These are phyloP conservation scores for Xylaria sp. DNA, from an alignment of 2,329 filamentous ascomycete genomes.

Conservation along the genomic window DNA sequence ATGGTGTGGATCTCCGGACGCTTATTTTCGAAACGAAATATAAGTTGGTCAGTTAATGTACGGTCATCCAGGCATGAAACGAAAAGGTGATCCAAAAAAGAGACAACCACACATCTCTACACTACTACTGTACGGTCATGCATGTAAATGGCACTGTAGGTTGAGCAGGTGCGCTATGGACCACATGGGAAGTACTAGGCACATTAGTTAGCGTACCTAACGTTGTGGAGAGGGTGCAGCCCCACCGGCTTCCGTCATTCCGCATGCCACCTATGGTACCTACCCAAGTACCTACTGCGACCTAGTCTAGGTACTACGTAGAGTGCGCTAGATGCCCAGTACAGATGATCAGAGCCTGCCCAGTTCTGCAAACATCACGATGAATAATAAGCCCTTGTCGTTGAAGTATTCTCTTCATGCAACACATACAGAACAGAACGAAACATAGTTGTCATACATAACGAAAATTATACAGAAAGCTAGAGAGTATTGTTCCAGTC, in stretches of 20 bases:
- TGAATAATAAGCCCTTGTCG: too few species aligned
- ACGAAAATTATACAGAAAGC: not conserved
- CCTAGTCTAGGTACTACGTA: too few species aligned
- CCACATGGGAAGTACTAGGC: not conserved
- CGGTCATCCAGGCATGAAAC: not conserved
- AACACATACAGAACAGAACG: not conserved
- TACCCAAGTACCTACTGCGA: too few species aligned
- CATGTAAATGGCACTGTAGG: too few species aligned
- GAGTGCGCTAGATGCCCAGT: too few species aligned
- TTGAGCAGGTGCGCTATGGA: too few species aligned
- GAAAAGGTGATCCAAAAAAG: not conserved
- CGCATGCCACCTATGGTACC: not conserved
- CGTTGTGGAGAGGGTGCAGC: not conserved
- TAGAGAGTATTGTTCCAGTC: not conserved
- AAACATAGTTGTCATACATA: not conserved
- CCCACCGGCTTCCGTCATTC: not conserved
- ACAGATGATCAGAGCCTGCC: too few species aligned
- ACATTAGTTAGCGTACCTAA: not conserved
- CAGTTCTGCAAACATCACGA: too few species aligned
- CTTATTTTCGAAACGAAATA: not conserved
- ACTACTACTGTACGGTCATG: too few species aligned
- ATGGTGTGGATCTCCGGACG: not conserved
- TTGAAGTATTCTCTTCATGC: not conserved
- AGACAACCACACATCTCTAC: not conserved
- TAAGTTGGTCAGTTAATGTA: not conserved